These are phyloP conservation scores for Candida glaebosa DNA, from an alignment of 805 yeast genomes.

Conservation along the genomic window DNA sequence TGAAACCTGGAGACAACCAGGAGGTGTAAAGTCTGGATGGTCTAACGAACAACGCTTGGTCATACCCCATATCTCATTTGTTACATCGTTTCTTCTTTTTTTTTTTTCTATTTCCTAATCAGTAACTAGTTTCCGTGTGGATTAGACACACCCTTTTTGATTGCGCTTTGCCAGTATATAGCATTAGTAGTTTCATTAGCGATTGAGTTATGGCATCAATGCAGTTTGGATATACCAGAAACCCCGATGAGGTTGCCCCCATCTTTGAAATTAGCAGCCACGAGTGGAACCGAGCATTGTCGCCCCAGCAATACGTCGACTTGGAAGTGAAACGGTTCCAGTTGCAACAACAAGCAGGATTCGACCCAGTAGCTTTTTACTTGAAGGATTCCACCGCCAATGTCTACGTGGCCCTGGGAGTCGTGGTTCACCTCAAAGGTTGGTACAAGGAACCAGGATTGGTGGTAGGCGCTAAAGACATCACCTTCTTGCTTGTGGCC, in stretches of 20 bases:
- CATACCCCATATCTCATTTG: too few relatives aligned
- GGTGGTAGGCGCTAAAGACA: constrained; percentile 30
- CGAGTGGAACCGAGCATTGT: constrained; percentile 20
- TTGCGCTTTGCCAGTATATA: too few relatives aligned
- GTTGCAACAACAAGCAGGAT: constrained; percentile 13
- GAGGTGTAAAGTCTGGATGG: too few relatives aligned
- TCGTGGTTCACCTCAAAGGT: constrained; percentile 23
- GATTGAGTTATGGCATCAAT: too few relatives aligned
- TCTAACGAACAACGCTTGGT: too few relatives aligned
- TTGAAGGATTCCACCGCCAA: constrained; percentile 19
- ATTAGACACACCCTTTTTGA: too few relatives aligned
- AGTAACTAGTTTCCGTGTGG: too few relatives aligned
- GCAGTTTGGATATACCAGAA: constrained; percentile 19
- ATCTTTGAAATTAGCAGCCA: constrained; percentile 20
- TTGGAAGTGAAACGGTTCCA: constrained; percentile 5
- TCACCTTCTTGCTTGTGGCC: constrained; percentile 23
- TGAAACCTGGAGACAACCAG: too few relatives aligned
- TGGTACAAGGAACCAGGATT: constrained; percentile 26
- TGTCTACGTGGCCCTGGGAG: constrained; percentile 19
- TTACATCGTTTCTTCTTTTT: too few relatives aligned
- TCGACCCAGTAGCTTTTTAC: constrained; percentile 22
- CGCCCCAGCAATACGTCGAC: constrained; percentile 15
- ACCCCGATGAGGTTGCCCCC: constrained; percentile 18
- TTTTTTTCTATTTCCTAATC: too few relatives aligned
- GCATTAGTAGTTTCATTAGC: too few relatives aligned